Percentiles rank a stretch among this genome's conserved stretches.
Conservation (phyloP, 805 yeast genomes). For the Pichia sporocuriosa region DNA sequence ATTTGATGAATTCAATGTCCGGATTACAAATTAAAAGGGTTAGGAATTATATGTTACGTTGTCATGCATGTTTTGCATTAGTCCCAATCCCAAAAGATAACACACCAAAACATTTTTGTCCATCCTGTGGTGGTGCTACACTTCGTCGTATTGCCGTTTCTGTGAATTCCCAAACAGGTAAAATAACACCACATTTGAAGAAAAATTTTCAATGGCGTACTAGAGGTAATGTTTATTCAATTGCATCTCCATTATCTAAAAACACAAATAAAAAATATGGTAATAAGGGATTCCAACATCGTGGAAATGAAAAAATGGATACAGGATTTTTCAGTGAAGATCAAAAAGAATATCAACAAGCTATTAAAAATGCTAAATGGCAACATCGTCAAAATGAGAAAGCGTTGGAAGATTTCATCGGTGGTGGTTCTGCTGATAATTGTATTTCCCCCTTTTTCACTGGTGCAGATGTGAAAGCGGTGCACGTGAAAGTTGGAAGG, state of each 20-base stretch:
- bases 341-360: conserved; percentile 87
- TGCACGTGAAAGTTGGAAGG: conserved; percentile 75
- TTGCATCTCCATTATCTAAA: conserved; percentile 85
- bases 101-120: conserved; percentile 80
- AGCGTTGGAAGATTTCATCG: conserved; percentile 79
- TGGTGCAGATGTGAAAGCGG: conserved; percentile 46
- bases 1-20: conserved; percentile 74
- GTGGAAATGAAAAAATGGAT: conserved; percentile 45
- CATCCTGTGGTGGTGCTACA: conserved; percentile 92
- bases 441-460: conserved; percentile 80
- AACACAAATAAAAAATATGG: conserved; percentile 66
- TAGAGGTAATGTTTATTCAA: conserved; percentile 73
- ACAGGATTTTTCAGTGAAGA: conserved; percentile 75
- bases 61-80: conserved; percentile 92
- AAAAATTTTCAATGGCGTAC: conserved; percentile 89
- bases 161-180: conserved; percentile 71
- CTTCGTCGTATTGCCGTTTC: conserved; percentile 86
- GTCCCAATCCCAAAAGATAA: conserved; percentile 74
- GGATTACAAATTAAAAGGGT: conserved; percentile 83
- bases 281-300: conserved; percentile 73
- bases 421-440: conserved; percentile 89
- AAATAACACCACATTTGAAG: conserved; percentile 81
- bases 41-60: conserved; percentile 88
- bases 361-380: conserved; percentile 84
- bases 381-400: conserved; percentile 81